Evolutionary conservation across 2,329 filamentous ascomycete species (phyloP), one percentile per base, ranked within the genome.

Genomic region (Botrytis paeoniae): DNA sequence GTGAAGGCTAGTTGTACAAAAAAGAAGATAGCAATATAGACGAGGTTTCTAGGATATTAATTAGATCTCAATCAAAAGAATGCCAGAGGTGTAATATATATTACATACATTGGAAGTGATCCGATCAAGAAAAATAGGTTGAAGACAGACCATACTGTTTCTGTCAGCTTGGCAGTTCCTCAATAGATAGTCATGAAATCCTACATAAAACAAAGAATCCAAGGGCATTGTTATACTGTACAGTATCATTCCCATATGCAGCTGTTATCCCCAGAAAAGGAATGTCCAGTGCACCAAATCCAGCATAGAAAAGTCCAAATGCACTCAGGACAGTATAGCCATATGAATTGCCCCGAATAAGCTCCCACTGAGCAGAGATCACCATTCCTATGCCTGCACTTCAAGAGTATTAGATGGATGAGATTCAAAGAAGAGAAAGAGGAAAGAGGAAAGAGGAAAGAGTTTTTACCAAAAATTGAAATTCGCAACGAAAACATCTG

Each of bases 341-440:
- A 72, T 87, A 87, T 0, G 83, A 84, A 70, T 88, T 88, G 0
- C 86, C 86, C 18, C 84, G 80, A 0, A 85, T 83, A 0, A 88
- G 78, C 76, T 88, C 86, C 86, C 86, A 89, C 75, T 88, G 86
- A 8, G 87, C 87, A 0, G 86, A 85, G 1, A 89, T 80, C 0
- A 89, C 81, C 74, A 89, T 82, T 0, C 86, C 86, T 69, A 88
- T 83, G 0, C 84, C 85, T 14, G 82, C 80, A 29, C 81, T 76
- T 65, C 20, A 86, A 74, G 88, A 29, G 18, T 6, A 51, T 54
- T 37, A 66, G 14, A 29, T 29, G 45, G 16, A 64, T 45, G 9
- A 25, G 14, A 7, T 12, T 54, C 7, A 39, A 37, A 16, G 32
- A 45, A 37, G 32, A 51, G 14, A 25, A 65, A 10, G 8, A 20